These are phyloP conservation scores for Fusarium virguliforme DNA, from an alignment of 2,329 filamentous ascomycete species.

Conservation along the genomic window DNA sequence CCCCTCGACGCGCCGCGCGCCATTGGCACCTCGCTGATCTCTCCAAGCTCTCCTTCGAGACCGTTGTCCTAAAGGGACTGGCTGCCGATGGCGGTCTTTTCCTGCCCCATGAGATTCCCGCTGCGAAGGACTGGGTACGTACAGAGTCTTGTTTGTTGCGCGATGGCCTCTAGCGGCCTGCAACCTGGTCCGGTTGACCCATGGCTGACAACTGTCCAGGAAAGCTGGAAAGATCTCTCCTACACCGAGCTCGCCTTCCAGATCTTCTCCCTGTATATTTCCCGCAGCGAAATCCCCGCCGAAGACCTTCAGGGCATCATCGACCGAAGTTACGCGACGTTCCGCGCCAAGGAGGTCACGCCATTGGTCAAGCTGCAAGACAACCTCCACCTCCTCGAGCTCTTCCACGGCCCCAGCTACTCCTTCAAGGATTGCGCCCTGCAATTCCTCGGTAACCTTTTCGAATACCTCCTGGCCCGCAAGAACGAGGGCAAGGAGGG, in stretches of 20 bases:
- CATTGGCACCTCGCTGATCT: constrained; percentile 16
- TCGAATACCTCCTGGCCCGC: constrained; percentile 89
- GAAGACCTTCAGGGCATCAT: constrained; percentile 86
- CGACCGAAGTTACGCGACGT: constrained; percentile 88
- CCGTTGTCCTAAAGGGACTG: constrained; percentile 88
- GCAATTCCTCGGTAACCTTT: constrained; percentile 96
- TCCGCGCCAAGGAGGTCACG: constrained; percentile 82
- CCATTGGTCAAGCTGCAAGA: constrained; percentile 70
- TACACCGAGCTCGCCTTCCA: constrained; percentile 88
- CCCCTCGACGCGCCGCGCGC: rapidly evolving
- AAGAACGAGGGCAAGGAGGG: constrained; percentile 72
- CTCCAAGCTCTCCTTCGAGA: constrained; percentile 84
- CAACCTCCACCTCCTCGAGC: constrained; percentile 84
- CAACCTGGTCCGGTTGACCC: not conserved
- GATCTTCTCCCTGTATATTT: constrained; percentile 91
- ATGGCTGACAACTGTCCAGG: constrained; percentile 53
- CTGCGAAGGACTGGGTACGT: constrained; percentile 70
- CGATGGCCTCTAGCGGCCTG: not conserved
- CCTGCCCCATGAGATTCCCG: constrained; percentile 85
- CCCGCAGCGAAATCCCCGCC: constrained; percentile 60
- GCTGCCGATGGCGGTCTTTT: constrained; percentile 88
- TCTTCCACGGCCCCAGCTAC: constrained; percentile 97
- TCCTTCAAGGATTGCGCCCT: constrained; percentile 93
- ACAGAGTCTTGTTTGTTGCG: constrained; percentile 62
- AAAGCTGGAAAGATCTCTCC: constrained; percentile 83